Evolutionary conservation across 306 rosid genomes (phyloP).

Genomic region (Cucurbita moschata): DNA sequence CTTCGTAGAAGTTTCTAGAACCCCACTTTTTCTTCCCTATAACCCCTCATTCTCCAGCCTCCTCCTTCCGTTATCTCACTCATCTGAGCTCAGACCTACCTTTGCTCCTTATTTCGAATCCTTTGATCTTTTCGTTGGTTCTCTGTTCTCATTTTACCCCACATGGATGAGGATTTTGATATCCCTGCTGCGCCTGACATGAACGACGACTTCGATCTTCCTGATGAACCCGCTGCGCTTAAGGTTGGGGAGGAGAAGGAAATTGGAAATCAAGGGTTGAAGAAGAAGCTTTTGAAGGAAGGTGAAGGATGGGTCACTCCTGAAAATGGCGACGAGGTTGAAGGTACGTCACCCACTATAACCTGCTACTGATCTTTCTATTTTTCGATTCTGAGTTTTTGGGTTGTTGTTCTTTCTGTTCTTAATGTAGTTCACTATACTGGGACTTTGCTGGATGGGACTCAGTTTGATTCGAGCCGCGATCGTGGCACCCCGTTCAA

Average conservation of each 20-base stretch:
- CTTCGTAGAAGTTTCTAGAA: conserved; percentile 44
- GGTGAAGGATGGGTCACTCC: conserved; percentile 75
- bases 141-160: background rate
- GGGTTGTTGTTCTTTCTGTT: background rate
- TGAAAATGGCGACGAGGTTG: conserved; percentile 80
- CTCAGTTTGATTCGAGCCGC: conserved; percentile 88
- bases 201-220: conserved; percentile 57
- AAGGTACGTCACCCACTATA: conserved; percentile 26
- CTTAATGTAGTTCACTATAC: conserved; percentile 62
- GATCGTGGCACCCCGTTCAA: conserved; percentile 55
- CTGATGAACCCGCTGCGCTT: conserved; percentile 21
- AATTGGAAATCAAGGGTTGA: conserved; percentile 68
- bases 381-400: background rate
- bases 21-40: background rate
- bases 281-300: conserved; percentile 77
- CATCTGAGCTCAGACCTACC: background rate
- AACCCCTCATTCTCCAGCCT: background rate
- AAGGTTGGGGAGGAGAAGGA: conserved; percentile 89
- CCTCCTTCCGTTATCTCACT: background rate
- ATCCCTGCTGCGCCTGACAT: conserved; percentile 38
- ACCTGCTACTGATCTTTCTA: background rate
- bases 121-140: background rate
- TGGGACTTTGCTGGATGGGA: conserved; percentile 83
- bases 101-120: no score
- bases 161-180: conserved; percentile 62